Conservation (phyloP, 2,329 filamentous ascomycete genomes). For the Clarireedia paspali region DNA sequence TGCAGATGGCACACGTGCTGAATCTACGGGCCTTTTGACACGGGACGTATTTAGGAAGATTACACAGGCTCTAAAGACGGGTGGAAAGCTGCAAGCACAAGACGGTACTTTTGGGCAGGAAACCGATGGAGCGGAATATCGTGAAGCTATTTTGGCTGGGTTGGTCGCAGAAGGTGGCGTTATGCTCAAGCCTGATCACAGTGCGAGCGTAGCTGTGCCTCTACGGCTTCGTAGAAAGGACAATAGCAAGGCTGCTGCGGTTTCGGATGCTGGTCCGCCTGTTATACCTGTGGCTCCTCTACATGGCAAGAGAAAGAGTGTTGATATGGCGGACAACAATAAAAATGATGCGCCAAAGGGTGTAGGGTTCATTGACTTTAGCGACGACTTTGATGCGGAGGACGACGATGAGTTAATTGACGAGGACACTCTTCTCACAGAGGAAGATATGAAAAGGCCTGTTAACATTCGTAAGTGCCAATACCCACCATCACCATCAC, state of each 20-base stretch:
- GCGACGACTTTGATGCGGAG: slow-evolving; percentile 39
- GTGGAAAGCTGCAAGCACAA: slow-evolving; percentile 61
- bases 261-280: slow-evolving; percentile 32
- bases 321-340: slow-evolving; percentile 18
- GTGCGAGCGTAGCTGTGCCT: slow-evolving; percentile 29
- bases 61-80: slow-evolving; percentile 61
- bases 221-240: slow-evolving; percentile 52
- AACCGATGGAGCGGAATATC: slow-evolving; percentile 42
- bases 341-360: slow-evolving; percentile 36
- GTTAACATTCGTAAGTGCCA: slow-evolving; percentile 68
- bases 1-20: slow-evolving; percentile 54
- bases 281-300: slow-evolving; percentile 22
- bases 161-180: slow-evolving; percentile 55
- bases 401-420: slow-evolving; percentile 82
- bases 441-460: slow-evolving; percentile 72
- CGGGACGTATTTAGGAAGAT: slow-evolving; percentile 62
- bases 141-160: slow-evolving; percentile 81
- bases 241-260: slow-evolving; percentile 37
- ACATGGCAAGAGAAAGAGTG: slow-evolving; percentile 22
- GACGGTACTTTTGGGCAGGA: slow-evolving; percentile 50
- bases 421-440: slow-evolving; percentile 78
- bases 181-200: slow-evolving; percentile 64
- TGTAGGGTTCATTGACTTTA: slow-evolving; percentile 61
- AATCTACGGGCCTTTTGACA: slow-evolving; percentile 57
- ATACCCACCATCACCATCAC: background rate